Percentiles rank a stretch among this genome's conserved stretches.
These are phyloP conservation scores for Acanthochlamys bracteata DNA, from an alignment of 106 monocot species.

Conservation along the genomic window DNA sequence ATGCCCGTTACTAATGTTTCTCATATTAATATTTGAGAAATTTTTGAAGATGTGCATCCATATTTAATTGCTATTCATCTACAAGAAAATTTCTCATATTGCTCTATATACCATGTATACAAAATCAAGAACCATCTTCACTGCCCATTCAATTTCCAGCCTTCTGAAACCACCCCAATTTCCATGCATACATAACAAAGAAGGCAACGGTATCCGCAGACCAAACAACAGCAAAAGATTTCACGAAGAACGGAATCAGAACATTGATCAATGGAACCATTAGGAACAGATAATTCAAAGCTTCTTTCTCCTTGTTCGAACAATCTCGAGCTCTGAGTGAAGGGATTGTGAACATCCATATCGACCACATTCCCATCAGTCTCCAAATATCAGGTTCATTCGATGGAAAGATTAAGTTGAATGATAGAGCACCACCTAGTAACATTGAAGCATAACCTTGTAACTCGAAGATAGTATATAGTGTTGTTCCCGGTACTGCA, in stretches of 20 bases:
- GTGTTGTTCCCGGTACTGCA: slow-evolving; percentile 75
- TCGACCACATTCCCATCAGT: slow-evolving; percentile 99
- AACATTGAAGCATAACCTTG: slow-evolving; percentile 95
- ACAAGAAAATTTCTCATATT: no score
- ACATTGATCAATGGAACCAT: slow-evolving; percentile 73
- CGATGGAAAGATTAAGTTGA: slow-evolving; percentile 94
- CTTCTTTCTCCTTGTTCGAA: slow-evolving; percentile 94
- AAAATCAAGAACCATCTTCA: no score
- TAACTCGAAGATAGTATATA: slow-evolving; percentile 87
- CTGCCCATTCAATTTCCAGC: no score
- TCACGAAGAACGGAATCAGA: slow-evolving; percentile 71
- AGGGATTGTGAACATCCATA: slow-evolving; percentile 99
- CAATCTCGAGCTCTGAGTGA: slow-evolving; percentile 85
- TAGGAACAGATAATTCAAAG: slow-evolving; percentile 90
- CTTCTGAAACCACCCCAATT: slow-evolving; percentile 12
- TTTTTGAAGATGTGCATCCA: no score
- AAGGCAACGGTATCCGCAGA: slow-evolving; percentile 81
- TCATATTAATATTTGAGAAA: no score
- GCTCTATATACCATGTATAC: no score
- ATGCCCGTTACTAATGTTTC: no score
- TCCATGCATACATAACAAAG: slow-evolving; percentile 92
- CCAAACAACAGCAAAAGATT: slow-evolving; percentile 95
- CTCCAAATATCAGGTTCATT: slow-evolving; percentile 96
- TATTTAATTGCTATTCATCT: no score
- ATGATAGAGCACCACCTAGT: slow-evolving; percentile 82